A percentile compares a stretch with the other conserved stretches of the same genome.
phyloP scores from a whole-genome alignment of 2,329 filamentous ascomycete genomes.

The Xylariaceae sp. region DNA sequence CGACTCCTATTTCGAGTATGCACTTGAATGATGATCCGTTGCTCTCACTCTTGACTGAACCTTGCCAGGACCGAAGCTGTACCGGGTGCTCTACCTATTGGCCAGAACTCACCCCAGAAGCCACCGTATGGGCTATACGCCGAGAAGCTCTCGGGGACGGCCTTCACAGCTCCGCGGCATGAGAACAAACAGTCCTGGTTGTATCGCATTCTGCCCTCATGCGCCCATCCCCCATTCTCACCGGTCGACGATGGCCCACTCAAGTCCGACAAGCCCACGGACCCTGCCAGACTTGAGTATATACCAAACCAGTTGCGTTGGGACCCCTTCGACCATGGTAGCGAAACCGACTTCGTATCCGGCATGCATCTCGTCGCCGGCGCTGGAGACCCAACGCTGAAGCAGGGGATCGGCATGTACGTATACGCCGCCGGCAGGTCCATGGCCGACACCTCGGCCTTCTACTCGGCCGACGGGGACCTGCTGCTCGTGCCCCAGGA shows the following conservation, averaged over 20 bases:
- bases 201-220: slow-evolving; percentile 50
- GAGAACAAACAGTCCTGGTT: slow-evolving; percentile 55
- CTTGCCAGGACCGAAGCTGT: slow-evolving; percentile 47
- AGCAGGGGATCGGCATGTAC: slow-evolving; percentile 62
- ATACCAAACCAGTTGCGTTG: slow-evolving; percentile 80
- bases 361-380: slow-evolving; percentile 59
- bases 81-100: slow-evolving; percentile 57
- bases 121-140: slow-evolving; percentile 61
- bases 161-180: slow-evolving; percentile 51
- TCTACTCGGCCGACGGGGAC: slow-evolving; percentile 69
- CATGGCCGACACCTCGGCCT: slow-evolving; percentile 60
- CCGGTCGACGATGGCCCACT: slow-evolving; percentile 29
- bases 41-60: background rate
- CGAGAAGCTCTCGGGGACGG: slow-evolving; percentile 56
- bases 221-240: slow-evolving; percentile 36
- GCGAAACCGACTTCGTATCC: slow-evolving; percentile 40
- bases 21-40: background rate
- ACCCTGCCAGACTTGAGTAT: slow-evolving; percentile 53
- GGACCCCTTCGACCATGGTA: slow-evolving; percentile 70
- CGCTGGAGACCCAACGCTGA: slow-evolving; percentile 66
- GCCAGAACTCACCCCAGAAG: slow-evolving; percentile 64
- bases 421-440: slow-evolving; percentile 65
- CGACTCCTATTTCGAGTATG: slow-evolving; percentile 60
- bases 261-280: slow-evolving; percentile 38
- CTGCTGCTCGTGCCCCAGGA: slow-evolving; percentile 61